These are phyloP conservation scores for Brettanomyces nanus DNA, from an alignment of 805 yeast species.

Conservation along the genomic window DNA sequence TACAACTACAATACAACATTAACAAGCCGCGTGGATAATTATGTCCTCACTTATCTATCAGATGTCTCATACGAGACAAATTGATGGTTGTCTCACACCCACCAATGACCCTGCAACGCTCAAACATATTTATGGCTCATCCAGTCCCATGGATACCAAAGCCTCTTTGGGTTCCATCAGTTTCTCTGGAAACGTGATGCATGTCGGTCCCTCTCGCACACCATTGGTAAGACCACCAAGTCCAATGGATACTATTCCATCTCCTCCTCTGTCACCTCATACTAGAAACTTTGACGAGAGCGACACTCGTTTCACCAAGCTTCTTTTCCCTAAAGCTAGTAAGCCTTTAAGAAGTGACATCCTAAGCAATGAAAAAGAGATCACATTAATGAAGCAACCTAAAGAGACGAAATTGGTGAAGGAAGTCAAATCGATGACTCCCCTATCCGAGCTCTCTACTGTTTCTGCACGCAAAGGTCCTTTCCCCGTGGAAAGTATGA, in stretches of 20 bases:
- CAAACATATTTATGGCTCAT: not conserved
- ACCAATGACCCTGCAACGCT: constrained; percentile 5
- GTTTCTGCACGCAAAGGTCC: constrained; percentile 10
- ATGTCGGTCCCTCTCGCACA: no score
- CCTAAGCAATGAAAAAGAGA: constrained; percentile 6
- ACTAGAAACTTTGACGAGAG: constrained; percentile 23
- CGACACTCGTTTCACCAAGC: constrained; percentile 20
- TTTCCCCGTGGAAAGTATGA: constrained; percentile 41
- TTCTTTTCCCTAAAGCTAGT: constrained; percentile 20
- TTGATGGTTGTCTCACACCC: constrained; percentile 23
- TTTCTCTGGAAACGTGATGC: not conserved
- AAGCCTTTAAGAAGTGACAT: constrained; percentile 9
- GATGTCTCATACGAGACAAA: constrained; percentile 12
- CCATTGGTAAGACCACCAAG: no score
- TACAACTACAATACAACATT: no score
- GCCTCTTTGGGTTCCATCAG: no score
- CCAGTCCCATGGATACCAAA: no score
- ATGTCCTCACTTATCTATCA: constrained; percentile 3
- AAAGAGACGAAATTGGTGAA: not conserved
- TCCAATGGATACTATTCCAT: constrained; percentile 23
- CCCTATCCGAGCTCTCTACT: constrained; percentile 2
- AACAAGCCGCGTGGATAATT: no score
- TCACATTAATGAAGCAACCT: not conserved
- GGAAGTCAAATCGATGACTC: not conserved
- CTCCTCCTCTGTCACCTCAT: constrained; percentile 31